Conservation (phyloP, 148 eudicot species). For the Rhododendron ovatum region DNA sequence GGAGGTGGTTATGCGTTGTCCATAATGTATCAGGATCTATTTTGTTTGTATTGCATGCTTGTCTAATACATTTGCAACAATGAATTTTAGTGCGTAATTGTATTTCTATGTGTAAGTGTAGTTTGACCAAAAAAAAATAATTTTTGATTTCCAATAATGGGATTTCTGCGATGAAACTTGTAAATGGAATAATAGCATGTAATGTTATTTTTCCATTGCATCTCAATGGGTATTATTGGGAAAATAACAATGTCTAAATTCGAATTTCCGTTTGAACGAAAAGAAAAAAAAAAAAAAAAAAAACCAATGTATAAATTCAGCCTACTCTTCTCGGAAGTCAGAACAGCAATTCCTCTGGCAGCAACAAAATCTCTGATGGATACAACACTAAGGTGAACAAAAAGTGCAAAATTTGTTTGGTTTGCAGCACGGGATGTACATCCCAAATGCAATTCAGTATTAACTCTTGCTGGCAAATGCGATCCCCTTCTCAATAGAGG, state of each 20-base stretch:
- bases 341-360: neutral
- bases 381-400: neutral
- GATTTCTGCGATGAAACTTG: neutral
- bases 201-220: neutral
- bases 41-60: neutral
- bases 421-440: neutral
- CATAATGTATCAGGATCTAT: neutral
- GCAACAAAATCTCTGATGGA: neutral
- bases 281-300: too few species aligned
- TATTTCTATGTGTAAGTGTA: neutral
- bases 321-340: neutral
- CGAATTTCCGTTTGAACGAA: too few species aligned
- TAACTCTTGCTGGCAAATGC: constrained; percentile 49
- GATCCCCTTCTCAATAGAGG: constrained; percentile 84
- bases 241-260: neutral
- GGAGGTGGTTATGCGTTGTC: neutral
- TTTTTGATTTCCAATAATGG: neutral
- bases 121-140: neutral
- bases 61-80: neutral
- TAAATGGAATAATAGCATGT: too few species aligned
- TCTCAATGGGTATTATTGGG: neutral
- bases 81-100: neutral
- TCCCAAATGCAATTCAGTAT: neutral
- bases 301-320: neutral
- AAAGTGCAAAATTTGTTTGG: neutral